These are phyloP conservation scores for Ephemerocybe angulata DNA, from an alignment of 768 basidiomycete genomes.

Conservation along the genomic window DNA sequence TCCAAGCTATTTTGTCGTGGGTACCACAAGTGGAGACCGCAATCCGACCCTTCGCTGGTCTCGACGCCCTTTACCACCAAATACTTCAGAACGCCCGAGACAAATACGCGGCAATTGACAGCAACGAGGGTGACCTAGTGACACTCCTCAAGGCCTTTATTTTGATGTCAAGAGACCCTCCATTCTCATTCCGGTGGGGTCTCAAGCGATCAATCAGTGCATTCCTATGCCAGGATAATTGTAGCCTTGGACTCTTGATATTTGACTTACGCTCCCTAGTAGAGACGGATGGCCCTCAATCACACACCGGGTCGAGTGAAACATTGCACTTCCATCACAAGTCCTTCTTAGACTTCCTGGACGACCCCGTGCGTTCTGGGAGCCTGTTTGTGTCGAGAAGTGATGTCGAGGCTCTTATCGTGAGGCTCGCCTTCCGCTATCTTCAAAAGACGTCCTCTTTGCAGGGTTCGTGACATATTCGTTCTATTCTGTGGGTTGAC, in stretches of 20 bases:
- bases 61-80: not conserved
- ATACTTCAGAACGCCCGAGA: not conserved
- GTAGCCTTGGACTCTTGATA: not conserved
- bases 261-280: not conserved
- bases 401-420: not conserved
- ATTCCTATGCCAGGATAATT: too few species aligned
- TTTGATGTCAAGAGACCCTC: not conserved
- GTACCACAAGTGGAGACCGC: not conserved
- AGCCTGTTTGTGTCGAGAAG: not conserved
- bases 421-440: too few species aligned
- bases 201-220: too few species aligned
- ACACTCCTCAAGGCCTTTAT: not conserved
- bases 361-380: not conserved
- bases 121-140: not conserved
- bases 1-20: not conserved
- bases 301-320: not conserved
- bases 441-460: too few species aligned
- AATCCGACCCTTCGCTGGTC: not conserved
- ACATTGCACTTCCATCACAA: not conserved
- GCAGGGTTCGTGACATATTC: too few species aligned
- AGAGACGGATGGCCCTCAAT: not conserved
- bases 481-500: too few species aligned
- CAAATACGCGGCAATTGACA: not conserved
- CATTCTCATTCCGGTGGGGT: too few species aligned
- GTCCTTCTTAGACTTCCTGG: slow-evolving; percentile 5